Evolutionary conservation across 108 stramenopile species (phyloP), one percentile per base, ranked within the genome.

Genomic region (Fragilaria crotonensis): DNA sequence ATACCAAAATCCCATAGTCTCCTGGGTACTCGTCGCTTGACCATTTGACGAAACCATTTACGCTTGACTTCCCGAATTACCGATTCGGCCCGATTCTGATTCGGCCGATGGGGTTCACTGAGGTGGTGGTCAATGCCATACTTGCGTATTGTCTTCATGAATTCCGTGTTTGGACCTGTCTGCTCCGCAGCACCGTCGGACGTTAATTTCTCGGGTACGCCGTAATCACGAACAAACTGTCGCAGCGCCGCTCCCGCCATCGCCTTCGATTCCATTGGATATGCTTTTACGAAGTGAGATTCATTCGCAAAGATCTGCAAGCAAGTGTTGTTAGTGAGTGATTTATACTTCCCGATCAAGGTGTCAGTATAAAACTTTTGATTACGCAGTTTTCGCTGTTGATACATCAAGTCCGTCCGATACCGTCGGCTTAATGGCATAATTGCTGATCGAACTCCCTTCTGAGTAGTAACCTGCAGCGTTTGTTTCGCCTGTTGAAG

Each of bases 71-170:
- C 33, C 1, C 59, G 1, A 52, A 67, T 67, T 5, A 11, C 49
- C 4, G 22, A 17, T 27, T 67, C 66, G 1, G 59, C 57, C 0
- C 49, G 1, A 26, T 67, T 67, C 36, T 67, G 66, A 45, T 44
- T 60, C 3, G 58, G 66, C 3, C 59, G 52, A 19, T 53, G 26
- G 9, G 66, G 58, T 22, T 67, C 66, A n/a, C 17, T 58, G 19
- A 21, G 45, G 2, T 4, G 2, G 2, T 2, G 19, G 1, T 46
- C 1, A 1, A 4, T 46, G 3, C 22, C 1, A 2, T 21, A 4
- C 19, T 4, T 1, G 1, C 22, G 19, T 2, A 46, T 4, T 2
- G 2, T 4, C 45, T 46, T 46, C 22, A 4, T 2, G 22, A 46
- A 46, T 2, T 46, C 45, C 3, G 45, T 46, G 4, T 46, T 4